These are phyloP conservation scores for Phyllosticta citribraziliensis DNA, from an alignment of 2,329 filamentous ascomycete species.

Conservation along the genomic window DNA sequence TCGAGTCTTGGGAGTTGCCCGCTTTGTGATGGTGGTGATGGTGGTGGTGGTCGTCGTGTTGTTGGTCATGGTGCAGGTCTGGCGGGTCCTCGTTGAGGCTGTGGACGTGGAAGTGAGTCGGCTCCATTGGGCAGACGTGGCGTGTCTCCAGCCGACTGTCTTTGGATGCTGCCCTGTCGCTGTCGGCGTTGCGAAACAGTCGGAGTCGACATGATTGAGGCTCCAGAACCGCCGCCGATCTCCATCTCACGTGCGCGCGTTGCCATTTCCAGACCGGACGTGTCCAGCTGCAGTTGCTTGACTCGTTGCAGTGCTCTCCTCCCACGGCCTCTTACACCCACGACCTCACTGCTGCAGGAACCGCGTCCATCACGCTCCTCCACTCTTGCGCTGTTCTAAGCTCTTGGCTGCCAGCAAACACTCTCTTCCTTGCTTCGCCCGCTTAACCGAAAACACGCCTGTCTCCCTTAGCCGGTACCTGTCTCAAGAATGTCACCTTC, in stretches of 20 bases:
- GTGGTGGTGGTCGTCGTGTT: neutral
- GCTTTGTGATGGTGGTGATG: neutral
- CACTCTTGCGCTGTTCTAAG: neutral
- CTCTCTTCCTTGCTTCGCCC: neutral
- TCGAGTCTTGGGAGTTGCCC: neutral
- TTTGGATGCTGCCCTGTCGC: neutral
- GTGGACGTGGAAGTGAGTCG: constrained; percentile 5
- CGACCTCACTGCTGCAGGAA: neutral
- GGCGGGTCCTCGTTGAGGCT: constrained; percentile 1
- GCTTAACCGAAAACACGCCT: neutral
- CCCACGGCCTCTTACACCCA: neutral
- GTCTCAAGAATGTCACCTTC: neutral
- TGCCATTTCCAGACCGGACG: neutral
- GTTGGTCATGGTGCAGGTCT: constrained; percentile 2
- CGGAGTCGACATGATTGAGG: neutral
- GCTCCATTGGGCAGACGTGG: constrained; percentile 8
- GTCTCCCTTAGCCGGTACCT: neutral
- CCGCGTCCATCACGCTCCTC: neutral
- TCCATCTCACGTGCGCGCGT: constrained; percentile 8
- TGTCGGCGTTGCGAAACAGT: neutral
- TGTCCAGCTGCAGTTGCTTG: neutral
- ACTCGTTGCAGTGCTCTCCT: neutral
- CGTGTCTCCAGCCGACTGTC: neutral
- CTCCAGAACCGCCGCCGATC: neutral
- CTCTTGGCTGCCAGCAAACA: neutral